Conservation (phyloP, 1,139 yeast species). For the Debaryomyces coudertii region DNA sequence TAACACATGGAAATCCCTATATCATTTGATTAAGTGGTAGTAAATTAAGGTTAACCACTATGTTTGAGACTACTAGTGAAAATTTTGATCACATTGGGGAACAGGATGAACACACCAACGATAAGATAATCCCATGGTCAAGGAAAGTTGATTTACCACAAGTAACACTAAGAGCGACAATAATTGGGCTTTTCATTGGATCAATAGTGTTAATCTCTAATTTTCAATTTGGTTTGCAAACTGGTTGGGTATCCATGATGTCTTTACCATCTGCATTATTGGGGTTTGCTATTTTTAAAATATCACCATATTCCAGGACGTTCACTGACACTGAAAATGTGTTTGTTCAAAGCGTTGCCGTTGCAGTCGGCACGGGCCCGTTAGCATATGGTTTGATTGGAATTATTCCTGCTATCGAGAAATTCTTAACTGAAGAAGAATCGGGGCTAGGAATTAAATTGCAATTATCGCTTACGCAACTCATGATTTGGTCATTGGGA, state of each 20-base stretch:
- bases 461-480: constrained; percentile 46
- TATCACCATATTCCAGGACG: constrained; percentile 47
- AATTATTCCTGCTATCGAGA: constrained; percentile 94
- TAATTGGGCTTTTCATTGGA: constrained; percentile 78
- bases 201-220: constrained; percentile 82
- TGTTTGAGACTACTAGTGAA: constrained; percentile 1
- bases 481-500: constrained; percentile 82
- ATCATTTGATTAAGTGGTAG: neutral
- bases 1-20: neutral
- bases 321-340: constrained; percentile 94
- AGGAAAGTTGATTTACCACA: constrained; percentile 54
- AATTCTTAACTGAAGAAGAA: constrained; percentile 76
- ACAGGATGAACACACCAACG: neutral
- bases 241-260: constrained; percentile 99
- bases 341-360: constrained; percentile 87
- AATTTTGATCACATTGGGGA: neutral
- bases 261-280: constrained; percentile 91
- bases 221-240: constrained; percentile 94
- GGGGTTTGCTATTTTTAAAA: constrained; percentile 79
- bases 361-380: constrained; percentile 97
- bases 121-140: constrained; percentile 21
- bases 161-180: constrained; percentile 69
- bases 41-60: neutral
- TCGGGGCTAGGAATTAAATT: constrained; percentile 59
- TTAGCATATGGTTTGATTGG: constrained; percentile 94